Conservation (phyloP, 768 basidiomycete species). For the Rhodocollybia butyracea region DNA sequence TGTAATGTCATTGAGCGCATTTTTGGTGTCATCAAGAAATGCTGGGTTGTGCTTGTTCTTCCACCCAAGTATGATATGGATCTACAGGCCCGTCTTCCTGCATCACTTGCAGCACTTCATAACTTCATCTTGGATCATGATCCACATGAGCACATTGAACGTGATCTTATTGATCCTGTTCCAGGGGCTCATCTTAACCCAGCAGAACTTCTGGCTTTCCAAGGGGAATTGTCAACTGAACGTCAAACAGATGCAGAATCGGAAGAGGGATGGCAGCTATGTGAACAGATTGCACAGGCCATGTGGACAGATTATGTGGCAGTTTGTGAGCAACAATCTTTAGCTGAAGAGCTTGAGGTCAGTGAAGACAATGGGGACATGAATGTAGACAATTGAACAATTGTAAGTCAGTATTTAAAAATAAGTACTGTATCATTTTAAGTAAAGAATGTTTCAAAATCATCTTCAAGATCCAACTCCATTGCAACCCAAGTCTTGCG, state of each 20-base stretch:
- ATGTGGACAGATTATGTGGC: conserved; percentile 7
- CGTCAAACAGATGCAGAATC: not conserved
- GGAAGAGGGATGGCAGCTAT: not conserved
- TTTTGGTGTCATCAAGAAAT: no score
- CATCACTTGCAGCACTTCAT: conserved; percentile 14
- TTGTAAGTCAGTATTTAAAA: no score
- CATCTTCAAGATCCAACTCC: not conserved
- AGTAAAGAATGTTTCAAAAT: no score
- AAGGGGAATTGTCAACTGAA: not conserved
- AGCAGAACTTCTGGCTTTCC: not conserved
- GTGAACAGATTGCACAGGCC: conserved; percentile 2
- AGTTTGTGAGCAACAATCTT: not conserved
- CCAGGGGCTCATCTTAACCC: not conserved
- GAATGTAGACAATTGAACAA: no score
- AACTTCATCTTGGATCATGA: conserved; percentile 22
- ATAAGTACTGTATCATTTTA: no score
- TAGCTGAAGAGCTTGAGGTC: not conserved
- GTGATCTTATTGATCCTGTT: not conserved
- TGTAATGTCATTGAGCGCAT: conserved; percentile 16
- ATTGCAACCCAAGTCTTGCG: not conserved
- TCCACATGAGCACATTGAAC: not conserved
- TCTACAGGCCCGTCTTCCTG: conserved; percentile 14
- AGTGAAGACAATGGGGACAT: not conserved
- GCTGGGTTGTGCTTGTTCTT: not conserved
- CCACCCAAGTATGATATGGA: conserved; percentile 5